These are phyloP conservation scores for Tephrocybe sp. DNA, from an alignment of 768 basidiomycete species.

Conservation along the genomic window DNA sequence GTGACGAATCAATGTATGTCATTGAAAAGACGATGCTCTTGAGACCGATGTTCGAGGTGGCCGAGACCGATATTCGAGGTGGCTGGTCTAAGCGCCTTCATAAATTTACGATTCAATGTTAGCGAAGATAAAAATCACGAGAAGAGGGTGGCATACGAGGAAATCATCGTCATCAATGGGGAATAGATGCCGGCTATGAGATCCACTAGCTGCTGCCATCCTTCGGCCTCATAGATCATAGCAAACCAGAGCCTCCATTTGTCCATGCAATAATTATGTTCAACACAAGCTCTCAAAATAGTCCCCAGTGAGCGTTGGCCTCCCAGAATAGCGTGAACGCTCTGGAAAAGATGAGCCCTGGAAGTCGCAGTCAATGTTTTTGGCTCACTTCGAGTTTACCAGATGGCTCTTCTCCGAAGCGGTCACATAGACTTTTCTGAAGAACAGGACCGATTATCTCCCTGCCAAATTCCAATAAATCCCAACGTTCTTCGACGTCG, in stretches of 20 bases:
- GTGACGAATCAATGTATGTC: too few species aligned
- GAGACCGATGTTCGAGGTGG: too few species aligned
- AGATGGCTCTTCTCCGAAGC: background rate
- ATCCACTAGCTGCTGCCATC: background rate
- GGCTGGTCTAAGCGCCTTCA: too few species aligned
- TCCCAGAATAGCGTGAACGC: background rate
- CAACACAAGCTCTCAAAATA: background rate
- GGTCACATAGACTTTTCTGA: background rate
- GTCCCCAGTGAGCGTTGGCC: background rate
- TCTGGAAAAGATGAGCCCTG: background rate
- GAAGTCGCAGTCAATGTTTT: background rate
- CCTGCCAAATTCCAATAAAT: background rate
- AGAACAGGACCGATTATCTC: background rate
- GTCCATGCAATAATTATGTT: background rate
- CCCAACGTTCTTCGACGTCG: background rate
- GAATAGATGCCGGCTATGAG: too few species aligned
- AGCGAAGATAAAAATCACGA: too few species aligned
- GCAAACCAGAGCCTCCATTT: constrained; percentile 3
- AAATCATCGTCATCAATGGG: too few species aligned
- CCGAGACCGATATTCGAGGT: too few species aligned
- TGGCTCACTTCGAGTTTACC: background rate
- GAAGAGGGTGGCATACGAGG: too few species aligned
- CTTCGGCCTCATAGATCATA: background rate
- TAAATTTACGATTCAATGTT: too few species aligned
- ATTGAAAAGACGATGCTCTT: too few species aligned